Evolutionary conservation across 805 yeast genomes (phyloP), one percentile per base, ranked within the genome.

Genomic region (Zygotorulaspora florentina): DNA sequence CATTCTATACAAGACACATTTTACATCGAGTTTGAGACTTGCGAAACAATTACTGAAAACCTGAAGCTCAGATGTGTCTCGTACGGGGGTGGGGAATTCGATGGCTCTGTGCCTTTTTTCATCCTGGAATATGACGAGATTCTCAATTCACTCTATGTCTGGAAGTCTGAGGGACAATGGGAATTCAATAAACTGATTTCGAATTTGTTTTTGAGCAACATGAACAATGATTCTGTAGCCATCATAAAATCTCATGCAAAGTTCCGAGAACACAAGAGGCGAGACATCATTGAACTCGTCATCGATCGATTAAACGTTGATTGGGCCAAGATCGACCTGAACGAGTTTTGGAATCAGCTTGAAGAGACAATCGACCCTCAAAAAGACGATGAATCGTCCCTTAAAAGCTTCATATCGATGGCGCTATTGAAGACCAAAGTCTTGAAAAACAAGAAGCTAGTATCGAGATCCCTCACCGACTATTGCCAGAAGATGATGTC

Each of bases 41-140:
- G 51, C 7, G 61, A 53, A 41, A 63, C 66, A 8, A 58, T 61
- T 17, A 61, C 67, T 3, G 61, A 57, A 16, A 63, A 62, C 47
- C 50, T 63, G 38, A 62, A 61, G 43, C 43, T 62, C 28, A 39
- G 39, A 15, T 55, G 60, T 38, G 45, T 38, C 12, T 51, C 57
- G 1, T 50, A 49, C 27, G 52, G 54, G 18, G 35, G 39, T 23
- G 41, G 46, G 5, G 41, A 38, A 23, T 43, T 47, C 18, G 45
- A 43, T 25, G 39, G 41, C 8, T 43, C 47, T 10, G 44, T 47
- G n/a, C 65, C 64, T 2, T 55, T 55, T 34, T 63, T 52, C 38
- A 52, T 63, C 23, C 42, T 63, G 7, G 66, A 62, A 31, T 63
- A 50, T 31, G 57, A 62, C 43, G 57, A 52, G 26, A 50, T 42